phyloP scores from a whole-genome alignment of 1,139 yeast species.

The Protomyces gravidus region DNA sequence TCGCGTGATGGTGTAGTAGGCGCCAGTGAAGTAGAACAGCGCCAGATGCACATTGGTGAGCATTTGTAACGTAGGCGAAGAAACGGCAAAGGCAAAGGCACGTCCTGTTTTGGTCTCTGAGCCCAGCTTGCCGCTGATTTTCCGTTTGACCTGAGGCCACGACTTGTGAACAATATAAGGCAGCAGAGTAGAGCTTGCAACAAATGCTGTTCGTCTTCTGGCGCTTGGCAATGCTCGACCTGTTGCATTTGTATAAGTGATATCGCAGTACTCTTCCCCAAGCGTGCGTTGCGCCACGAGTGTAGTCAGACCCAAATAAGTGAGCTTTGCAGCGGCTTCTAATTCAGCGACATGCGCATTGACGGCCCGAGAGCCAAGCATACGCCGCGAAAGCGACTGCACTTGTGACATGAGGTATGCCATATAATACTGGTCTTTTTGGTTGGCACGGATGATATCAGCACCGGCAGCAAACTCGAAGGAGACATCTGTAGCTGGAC shows the following conservation, averaged over 20 bases:
- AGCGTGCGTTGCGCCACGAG: conserved; percentile 70
- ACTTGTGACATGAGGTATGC: conserved; percentile 8
- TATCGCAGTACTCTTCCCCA: conserved; percentile 92
- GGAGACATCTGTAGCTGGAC: not conserved
- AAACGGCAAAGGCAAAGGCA: not conserved
- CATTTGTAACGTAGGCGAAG: not conserved
- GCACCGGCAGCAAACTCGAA: conserved; percentile 20
- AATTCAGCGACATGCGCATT: conserved; percentile 45
- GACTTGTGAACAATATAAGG: conserved; percentile 31
- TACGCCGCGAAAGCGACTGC: conserved; percentile 7
- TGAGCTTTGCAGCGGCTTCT: conserved; percentile 52
- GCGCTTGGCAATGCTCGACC: conserved; percentile 53
- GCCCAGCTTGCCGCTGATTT: not conserved
- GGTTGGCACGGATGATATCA: conserved; percentile 23
- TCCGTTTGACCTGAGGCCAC: conserved; percentile 22
- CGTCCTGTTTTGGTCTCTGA: not conserved
- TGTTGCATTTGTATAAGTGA: conserved; percentile 58
- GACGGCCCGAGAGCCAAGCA: conserved; percentile 12
- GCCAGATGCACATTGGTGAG: conserved; percentile 57
- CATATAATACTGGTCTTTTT: conserved; percentile 20
- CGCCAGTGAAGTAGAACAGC: conserved; percentile 72
- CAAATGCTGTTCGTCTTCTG: conserved; percentile 39
- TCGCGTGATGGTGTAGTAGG: conserved; percentile 71
- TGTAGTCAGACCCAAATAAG: conserved; percentile 70
- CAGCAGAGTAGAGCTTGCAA: conserved; percentile 35